These are phyloP conservation scores for Apiospora saccharicola DNA, from an alignment of 2,329 filamentous ascomycete species.

Conservation along the genomic window DNA sequence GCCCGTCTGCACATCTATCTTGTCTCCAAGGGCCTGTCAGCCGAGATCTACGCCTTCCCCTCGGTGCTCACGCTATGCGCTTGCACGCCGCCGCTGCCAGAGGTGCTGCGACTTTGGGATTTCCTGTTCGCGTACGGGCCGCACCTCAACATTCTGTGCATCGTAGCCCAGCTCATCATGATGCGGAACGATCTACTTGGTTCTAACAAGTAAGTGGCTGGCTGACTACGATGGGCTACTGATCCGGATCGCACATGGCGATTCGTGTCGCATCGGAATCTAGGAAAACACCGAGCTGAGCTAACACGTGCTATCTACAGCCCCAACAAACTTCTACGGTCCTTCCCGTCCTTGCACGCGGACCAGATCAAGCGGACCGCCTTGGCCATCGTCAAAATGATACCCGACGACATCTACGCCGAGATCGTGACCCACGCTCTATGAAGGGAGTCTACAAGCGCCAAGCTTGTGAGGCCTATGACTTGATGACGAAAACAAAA, in stretches of 20 bases:
- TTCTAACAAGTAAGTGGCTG: slow-evolving; percentile 74
- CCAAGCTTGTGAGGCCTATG: slow-evolving; percentile 3
- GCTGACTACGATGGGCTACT: slow-evolving; percentile 25
- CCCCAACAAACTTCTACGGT: slow-evolving; percentile 90
- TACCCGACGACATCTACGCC: slow-evolving; percentile 88
- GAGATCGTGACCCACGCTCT: slow-evolving; percentile 90
- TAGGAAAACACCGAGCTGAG: background rate
- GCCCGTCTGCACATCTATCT: slow-evolving; percentile 86
- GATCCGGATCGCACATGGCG: background rate
- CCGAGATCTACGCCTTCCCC: slow-evolving; percentile 95
- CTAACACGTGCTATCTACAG: slow-evolving; percentile 54
- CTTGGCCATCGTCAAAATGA: slow-evolving; percentile 85
- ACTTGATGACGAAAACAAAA: slow-evolving; percentile 10
- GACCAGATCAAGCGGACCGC: slow-evolving; percentile 86
- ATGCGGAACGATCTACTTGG: slow-evolving; percentile 85
- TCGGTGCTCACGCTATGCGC: slow-evolving; percentile 94
- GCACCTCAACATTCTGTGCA: slow-evolving; percentile 94
- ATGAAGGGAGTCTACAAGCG: slow-evolving; percentile 49
- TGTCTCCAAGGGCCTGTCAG: slow-evolving; percentile 84
- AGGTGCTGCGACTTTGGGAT: slow-evolving; percentile 94
- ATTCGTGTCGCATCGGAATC: background rate
- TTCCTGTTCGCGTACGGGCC: slow-evolving; percentile 96
- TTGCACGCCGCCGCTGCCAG: slow-evolving; percentile 92
- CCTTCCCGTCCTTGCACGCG: slow-evolving; percentile 83
- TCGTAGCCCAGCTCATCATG: slow-evolving; percentile 91